phyloP scores from a whole-genome alignment of 106 monocot genomes.

The Triglochin maritima region DNA sequence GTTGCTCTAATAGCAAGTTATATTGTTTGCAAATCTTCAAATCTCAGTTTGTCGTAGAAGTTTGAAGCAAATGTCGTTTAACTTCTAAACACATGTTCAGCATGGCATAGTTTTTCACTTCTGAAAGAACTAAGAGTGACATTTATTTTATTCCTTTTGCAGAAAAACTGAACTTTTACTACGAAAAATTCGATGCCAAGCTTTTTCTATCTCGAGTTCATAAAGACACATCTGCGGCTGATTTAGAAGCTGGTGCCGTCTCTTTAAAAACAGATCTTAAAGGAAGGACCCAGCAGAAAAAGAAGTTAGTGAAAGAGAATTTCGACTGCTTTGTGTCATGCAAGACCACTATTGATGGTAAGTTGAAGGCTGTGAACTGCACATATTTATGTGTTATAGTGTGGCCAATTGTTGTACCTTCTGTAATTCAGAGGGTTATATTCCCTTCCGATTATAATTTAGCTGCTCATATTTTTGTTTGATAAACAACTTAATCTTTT shows the following conservation, averaged over 20 bases:
- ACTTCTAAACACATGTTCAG: no score
- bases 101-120: no score
- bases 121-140: no score
- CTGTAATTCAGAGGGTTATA: no score
- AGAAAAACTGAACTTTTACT: slow-evolving; percentile 89
- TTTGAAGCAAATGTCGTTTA: no score
- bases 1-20: background rate
- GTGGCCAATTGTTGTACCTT: no score
- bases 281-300: slow-evolving; percentile 94
- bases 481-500: slow-evolving; percentile 1
- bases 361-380: background rate
- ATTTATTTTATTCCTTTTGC: slow-evolving; percentile 17
- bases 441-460: no score
- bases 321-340: slow-evolving; percentile 99
- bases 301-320: slow-evolving; percentile 96
- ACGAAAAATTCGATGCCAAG: slow-evolving; percentile 83
- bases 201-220: slow-evolving; percentile 81
- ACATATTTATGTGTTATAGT: slow-evolving; percentile 1
- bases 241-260: slow-evolving; percentile 85
- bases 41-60: no score
- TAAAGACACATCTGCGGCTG: slow-evolving; percentile 77
- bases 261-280: slow-evolving; percentile 79
- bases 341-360: slow-evolving; percentile 99
- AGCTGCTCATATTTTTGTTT: no score
- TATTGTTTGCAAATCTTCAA: no score